Percentiles rank a stretch among this genome's conserved stretches.
Evolutionary conservation across 2,329 filamentous ascomycete genomes (phyloP).

Genomic region (Sarocladium brachiariae): DNA sequence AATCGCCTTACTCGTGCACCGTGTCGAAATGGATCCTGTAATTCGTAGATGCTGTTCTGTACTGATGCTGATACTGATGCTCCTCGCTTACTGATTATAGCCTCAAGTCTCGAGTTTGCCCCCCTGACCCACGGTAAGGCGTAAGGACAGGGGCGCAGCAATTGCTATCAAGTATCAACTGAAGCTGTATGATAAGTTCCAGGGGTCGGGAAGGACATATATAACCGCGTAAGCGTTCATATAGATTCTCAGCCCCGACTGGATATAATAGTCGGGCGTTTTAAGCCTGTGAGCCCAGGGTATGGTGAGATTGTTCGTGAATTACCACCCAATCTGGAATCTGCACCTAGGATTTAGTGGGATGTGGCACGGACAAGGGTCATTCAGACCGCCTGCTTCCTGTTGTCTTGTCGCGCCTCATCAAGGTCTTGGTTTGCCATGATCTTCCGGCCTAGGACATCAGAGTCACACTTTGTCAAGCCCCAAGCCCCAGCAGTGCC

Average conservation of each 20-base stretch:
- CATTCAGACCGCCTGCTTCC: neutral
- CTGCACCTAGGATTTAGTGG: neutral
- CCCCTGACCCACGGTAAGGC: neutral
- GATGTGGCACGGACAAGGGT: neutral
- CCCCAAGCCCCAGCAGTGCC: neutral
- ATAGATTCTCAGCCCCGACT: neutral
- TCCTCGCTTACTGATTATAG: neutral
- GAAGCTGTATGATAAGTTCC: neutral
- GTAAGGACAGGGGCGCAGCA: neutral
- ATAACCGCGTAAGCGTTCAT: neutral
- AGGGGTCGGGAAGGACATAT: neutral
- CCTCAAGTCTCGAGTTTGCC: slow-evolving; percentile 4
- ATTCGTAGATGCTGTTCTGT: neutral
- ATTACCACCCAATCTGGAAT: neutral
- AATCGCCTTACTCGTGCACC: neutral
- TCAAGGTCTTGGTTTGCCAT: neutral
- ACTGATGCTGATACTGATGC: neutral
- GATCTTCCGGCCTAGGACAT: neutral
- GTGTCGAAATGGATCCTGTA: neutral
- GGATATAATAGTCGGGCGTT: neutral
- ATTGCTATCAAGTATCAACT: neutral
- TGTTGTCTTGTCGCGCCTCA: neutral
- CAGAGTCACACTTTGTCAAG: neutral
- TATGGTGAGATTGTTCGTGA: neutral
- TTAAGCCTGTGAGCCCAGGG: neutral